These are phyloP conservation scores for Alternaria viburni DNA, from an alignment of 2,329 filamentous ascomycete species.

Conservation along the genomic window DNA sequence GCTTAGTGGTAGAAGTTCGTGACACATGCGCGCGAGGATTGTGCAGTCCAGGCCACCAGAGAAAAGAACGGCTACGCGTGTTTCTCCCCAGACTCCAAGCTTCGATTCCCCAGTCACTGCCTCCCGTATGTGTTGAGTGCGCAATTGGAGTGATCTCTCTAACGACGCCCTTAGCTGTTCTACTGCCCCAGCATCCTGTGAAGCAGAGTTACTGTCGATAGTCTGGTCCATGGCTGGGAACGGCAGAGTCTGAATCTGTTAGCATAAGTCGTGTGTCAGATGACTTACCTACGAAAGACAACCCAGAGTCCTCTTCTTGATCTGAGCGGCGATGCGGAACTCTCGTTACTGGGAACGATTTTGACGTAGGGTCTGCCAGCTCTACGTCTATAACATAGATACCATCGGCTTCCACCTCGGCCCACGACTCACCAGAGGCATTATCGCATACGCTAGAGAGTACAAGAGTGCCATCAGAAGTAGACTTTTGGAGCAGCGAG, in stretches of 20 bases:
- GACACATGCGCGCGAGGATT: conserved; percentile 77
- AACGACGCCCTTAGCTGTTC: conserved; percentile 62
- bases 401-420: conserved; percentile 84
- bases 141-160: conserved; percentile 65
- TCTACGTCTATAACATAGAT: conserved; percentile 72
- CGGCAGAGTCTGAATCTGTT: conserved; percentile 46
- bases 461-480: conserved; percentile 51
- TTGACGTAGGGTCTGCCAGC: background rate
- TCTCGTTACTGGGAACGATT: conserved; percentile 13
- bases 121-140: conserved; percentile 50
- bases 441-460: conserved; percentile 48
- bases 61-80: conserved; percentile 80
- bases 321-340: conserved; percentile 32
- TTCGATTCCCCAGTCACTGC: conserved; percentile 13
- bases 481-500: conserved; percentile 70
- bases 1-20: conserved; percentile 72
- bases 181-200: conserved; percentile 54
- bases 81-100: conserved; percentile 22
- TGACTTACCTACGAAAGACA: conserved; percentile 45
- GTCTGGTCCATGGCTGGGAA: conserved; percentile 55
- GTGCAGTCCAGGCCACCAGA: conserved; percentile 96
- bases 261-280: conserved; percentile 17
- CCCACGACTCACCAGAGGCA: conserved; percentile 60
- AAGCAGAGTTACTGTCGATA: background rate
- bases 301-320: conserved; percentile 2